Evolutionary conservation across 169 alveolate species (phyloP).

Genomic region (Plasmodium vinckei): DNA sequence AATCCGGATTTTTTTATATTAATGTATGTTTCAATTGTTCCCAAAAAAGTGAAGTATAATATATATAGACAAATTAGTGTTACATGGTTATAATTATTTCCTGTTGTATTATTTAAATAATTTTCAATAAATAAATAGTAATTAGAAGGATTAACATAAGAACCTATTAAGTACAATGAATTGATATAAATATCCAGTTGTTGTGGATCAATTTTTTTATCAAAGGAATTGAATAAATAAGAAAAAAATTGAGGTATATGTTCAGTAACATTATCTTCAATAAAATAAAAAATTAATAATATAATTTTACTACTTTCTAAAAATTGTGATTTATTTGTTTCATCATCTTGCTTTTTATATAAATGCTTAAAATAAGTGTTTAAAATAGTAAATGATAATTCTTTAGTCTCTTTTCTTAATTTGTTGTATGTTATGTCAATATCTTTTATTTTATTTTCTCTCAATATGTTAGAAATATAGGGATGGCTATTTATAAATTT

Average conservation of each 20-base stretch:
- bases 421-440: conserved; percentile 45
- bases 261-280: conserved; percentile 63
- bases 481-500: conserved; percentile 23
- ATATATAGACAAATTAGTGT: conserved; percentile 44
- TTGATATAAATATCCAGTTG: conserved; percentile 34
- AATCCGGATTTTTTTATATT: conserved; percentile 1
- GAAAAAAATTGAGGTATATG: conserved; percentile 57
- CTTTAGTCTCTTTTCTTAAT: conserved; percentile 32
- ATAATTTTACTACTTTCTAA: conserved; percentile 44
- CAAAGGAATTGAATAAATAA: conserved; percentile 23
- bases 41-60: conserved; percentile 1
- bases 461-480: conserved; percentile 15
- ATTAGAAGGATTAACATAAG: conserved; percentile 59
- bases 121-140: conserved; percentile 58
- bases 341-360: conserved; percentile 28
- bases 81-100: conserved; percentile 5
- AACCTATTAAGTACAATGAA: conserved; percentile 42
- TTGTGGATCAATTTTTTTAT: conserved; percentile 37
- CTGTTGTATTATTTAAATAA: conserved; percentile 26
- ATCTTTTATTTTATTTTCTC: conserved; percentile 33
- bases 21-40: conserved; percentile 52
- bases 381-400: conserved; percentile 37
- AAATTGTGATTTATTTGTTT: conserved; percentile 11
- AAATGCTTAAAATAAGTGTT: conserved; percentile 38
- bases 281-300: conserved; percentile 51